A percentile compares a stretch with the other conserved stretches of the same genome.
These are phyloP conservation scores for Arthrobotrys sphaeroides DNA, from an alignment of 2,329 filamentous ascomycete species.

Conservation along the genomic window DNA sequence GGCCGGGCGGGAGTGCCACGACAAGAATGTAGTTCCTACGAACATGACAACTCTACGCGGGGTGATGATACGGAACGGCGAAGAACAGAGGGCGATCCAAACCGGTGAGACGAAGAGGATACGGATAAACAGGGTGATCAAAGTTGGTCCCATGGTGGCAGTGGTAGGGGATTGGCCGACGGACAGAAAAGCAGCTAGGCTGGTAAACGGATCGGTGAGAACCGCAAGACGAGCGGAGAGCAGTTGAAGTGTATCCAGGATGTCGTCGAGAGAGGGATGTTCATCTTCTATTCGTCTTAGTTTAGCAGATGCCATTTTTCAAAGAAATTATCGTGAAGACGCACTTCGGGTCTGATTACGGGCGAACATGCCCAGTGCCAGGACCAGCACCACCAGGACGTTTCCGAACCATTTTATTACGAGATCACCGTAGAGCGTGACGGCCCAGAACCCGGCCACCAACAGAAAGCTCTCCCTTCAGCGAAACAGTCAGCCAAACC, in stretches of 20 bases:
- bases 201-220: slow-evolving; percentile 77
- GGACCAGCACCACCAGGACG: slow-evolving; percentile 77
- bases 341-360: slow-evolving; percentile 33
- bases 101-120: slow-evolving; percentile 87
- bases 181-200: slow-evolving; percentile 90
- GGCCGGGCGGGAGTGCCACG: slow-evolving; percentile 90
- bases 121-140: slow-evolving; percentile 88
- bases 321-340: not conserved
- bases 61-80: slow-evolving; percentile 84
- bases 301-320: slow-evolving; percentile 46
- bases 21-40: slow-evolving; percentile 84
- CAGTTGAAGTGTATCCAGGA: slow-evolving; percentile 89
- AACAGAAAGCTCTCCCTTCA: slow-evolving; percentile 83
- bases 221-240: slow-evolving; percentile 93
- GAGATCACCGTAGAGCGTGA: slow-evolving; percentile 84
- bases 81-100: slow-evolving; percentile 84
- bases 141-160: slow-evolving; percentile 86
- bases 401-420: slow-evolving; percentile 85
- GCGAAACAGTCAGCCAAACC: not conserved
- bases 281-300: slow-evolving; percentile 50
- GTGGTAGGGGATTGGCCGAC: slow-evolving; percentile 90
- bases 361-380: slow-evolving; percentile 71
- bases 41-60: slow-evolving; percentile 84
- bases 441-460: slow-evolving; percentile 83
- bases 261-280: slow-evolving; percentile 79